These are phyloP conservation scores for Ascochyta koolunga DNA, from an alignment of 2,329 filamentous ascomycete species.

Conservation along the genomic window DNA sequence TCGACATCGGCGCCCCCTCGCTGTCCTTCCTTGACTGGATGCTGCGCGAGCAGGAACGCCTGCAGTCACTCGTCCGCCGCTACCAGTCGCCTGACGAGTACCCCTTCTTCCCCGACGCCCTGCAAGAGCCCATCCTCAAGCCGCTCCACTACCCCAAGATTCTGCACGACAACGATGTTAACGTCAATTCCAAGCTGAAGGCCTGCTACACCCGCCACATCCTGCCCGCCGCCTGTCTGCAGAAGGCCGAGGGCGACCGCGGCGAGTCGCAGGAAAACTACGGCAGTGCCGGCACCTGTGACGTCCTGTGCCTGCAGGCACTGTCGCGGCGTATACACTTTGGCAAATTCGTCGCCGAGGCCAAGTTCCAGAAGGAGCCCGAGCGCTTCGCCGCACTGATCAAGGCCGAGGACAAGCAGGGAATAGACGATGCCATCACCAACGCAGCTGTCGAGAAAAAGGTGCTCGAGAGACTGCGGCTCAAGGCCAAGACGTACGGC, in stretches of 20 bases:
- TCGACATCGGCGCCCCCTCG: constrained; percentile 73
- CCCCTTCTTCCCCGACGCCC: constrained; percentile 87
- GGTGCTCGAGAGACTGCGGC: constrained; percentile 81
- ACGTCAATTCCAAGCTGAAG: constrained; percentile 88
- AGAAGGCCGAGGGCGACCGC: constrained; percentile 77
- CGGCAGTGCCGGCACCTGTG: constrained; percentile 87
- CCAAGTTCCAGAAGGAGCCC: constrained; percentile 85
- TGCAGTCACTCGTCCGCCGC: constrained; percentile 91
- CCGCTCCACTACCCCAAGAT: constrained; percentile 87
- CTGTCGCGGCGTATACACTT: constrained; percentile 92
- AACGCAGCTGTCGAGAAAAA: constrained; percentile 87
- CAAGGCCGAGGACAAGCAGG: constrained; percentile 76
- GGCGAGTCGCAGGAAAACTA: constrained; percentile 93
- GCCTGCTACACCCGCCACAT: constrained; percentile 81
- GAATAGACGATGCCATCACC: constrained; percentile 89
- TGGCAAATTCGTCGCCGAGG: constrained; percentile 97
- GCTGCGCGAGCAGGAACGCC: constrained; percentile 82
- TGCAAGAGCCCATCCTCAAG: constrained; percentile 82
- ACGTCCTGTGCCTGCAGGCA: constrained; percentile 88
- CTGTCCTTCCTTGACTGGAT: constrained; percentile 95
- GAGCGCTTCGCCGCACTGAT: constrained; percentile 84
- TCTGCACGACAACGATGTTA: constrained; percentile 85
- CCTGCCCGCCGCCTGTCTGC: constrained; percentile 80
- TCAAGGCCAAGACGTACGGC: constrained; percentile 94
- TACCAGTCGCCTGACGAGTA: constrained; percentile 97